Base-by-base conservation (phyloP, 495 filamentous ascomycete species). In the Daldinia childiae region DNA sequence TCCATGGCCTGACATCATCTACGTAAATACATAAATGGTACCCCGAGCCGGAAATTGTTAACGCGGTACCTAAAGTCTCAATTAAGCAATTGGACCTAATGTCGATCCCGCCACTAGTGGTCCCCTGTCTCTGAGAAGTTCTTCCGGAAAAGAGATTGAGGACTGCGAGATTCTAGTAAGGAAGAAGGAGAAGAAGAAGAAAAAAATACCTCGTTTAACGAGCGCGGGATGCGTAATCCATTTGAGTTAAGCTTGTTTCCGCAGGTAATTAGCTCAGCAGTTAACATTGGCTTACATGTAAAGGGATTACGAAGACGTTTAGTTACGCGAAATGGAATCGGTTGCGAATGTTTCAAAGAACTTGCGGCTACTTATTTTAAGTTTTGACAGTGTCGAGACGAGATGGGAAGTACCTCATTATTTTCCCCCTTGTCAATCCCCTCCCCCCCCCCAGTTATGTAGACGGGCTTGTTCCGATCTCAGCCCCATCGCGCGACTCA, bases 401-500 rank as follows among this genome's bases (percentile, higher is more conserved):
- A 30, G 32, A 30, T 24, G 17, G 15, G 4, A 39, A 39, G 36
- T 39, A 38, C 36, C 12, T 38, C 29, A 7, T 5, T 29, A 29
- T 30, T 30, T 30, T 30, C 29, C 29, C 29, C 29, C 29, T 30
- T 30, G 29, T 30, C 29, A 30, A 30, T 34, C 30, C 8, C 26
- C 30, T 9, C 8, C 26, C 30, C 30, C 9, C 8, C 6, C n/a
- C n/a, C n/a, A n/a, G n/a, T n/a, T n/a, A n/a, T n/a, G n/a, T 43
- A n/a, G 41, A 45, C 41, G 41, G 19, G 50, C 15, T 30, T 54
- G 63, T 58, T 51, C 69, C 69, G 69, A 72, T 72, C 68, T 72
- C 64, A 72, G 65, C 65, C 65, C 70, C 70, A 62, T 55, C 50
- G 55, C 70, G 27, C 70, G 70, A 68, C 70, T 68, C 70, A 66